Base-by-base conservation (phyloP, 2,329 filamentous ascomycete genomes). In the Myriosclerotinia duriaeana region DNA sequence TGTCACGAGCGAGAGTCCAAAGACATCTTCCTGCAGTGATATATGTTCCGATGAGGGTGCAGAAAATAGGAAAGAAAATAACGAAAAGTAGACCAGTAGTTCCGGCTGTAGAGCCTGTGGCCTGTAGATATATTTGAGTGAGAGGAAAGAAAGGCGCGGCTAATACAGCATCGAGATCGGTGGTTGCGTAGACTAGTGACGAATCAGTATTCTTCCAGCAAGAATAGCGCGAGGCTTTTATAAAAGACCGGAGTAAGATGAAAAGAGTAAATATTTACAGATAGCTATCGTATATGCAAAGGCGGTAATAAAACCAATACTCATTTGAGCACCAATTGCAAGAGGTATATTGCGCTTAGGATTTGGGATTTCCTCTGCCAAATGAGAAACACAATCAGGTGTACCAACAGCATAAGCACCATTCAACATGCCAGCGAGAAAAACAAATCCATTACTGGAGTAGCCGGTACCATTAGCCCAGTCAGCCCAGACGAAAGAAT, bases 341-440 rank as follows among this genome's bases (percentile, higher is more conserved):
- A 83, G 80, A 17, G 86, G 86, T 1, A 87, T 79, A 68, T 86
- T 86, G 34, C 78, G 76, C 59, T 78, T 77, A 0, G 83, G 82
- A 53, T 78, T 72, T 0, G 80, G 86, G 52, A 89, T 87, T 74
- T 90, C 87, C 74, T 90, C 87, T 0, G 86, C 84, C 52, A 89
- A 75, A 73, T 90, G 88, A 1, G 84, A 85, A 1, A 86, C 84
- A 58, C 86, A 85, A 73, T 91, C 89, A 0, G 87, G 85, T 1
- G 85, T 85, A 8, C 88, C 89, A 14, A 91, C 84, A 54, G 85
- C 84, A 74, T 86, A 91, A 3, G 88, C 88, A 14, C 87, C 89
- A 71, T 91, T 91, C 20, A 88, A 78, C 81, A 87, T 85, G 22
- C 85, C 85, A 1, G 81, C 78, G 9, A 85, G 78, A 69, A 88